phyloP scores from a whole-genome alignment of 306 rosid genomes.

The Echinosophora koreensis region DNA sequence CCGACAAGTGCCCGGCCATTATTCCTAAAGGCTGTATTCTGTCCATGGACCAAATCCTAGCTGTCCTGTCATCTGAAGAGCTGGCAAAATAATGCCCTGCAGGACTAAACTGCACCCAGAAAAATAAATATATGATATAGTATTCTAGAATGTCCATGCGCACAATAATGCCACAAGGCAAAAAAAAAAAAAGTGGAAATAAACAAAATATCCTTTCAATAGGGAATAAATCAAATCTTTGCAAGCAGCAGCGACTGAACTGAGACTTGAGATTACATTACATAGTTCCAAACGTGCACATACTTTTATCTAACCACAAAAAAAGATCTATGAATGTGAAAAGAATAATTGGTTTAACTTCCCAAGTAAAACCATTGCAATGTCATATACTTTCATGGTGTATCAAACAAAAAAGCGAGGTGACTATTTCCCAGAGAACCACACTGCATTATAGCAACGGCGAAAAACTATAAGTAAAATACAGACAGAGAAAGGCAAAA shows the following conservation, averaged over 20 bases:
- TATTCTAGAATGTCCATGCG: constrained; percentile 31
- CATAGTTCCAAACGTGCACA: background rate
- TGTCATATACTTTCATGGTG: constrained; percentile 6
- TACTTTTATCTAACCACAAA: constrained; percentile 18
- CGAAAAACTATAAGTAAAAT: background rate
- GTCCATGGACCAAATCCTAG: constrained; percentile 97
- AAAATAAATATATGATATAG: constrained; percentile 31
- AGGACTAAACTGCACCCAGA: constrained; percentile 89
- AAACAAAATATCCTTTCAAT: constrained; percentile 1
- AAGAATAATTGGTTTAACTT: constrained; percentile 5
- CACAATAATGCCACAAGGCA: constrained; percentile 2
- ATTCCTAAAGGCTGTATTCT: constrained; percentile 91
- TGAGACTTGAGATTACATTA: background rate
- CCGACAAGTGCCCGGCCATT: constrained; percentile 98
- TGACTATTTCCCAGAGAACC: constrained; percentile 18
- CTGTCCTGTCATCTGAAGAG: constrained; percentile 96
- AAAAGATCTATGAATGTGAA: background rate
- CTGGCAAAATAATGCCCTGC: constrained; percentile 97
- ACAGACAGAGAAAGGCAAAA: background rate
- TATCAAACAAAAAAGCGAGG: constrained; percentile 22
- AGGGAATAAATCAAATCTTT: constrained; percentile 12
- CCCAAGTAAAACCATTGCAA: constrained; percentile 4
- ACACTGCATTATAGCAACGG: constrained; percentile 1
- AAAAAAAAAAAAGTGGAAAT: background rate
- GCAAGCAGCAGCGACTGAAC: background rate